These are phyloP conservation scores for Cyclotella kingstonii DNA, from an alignment of 108 stramenopile species.

Conservation along the genomic window DNA sequence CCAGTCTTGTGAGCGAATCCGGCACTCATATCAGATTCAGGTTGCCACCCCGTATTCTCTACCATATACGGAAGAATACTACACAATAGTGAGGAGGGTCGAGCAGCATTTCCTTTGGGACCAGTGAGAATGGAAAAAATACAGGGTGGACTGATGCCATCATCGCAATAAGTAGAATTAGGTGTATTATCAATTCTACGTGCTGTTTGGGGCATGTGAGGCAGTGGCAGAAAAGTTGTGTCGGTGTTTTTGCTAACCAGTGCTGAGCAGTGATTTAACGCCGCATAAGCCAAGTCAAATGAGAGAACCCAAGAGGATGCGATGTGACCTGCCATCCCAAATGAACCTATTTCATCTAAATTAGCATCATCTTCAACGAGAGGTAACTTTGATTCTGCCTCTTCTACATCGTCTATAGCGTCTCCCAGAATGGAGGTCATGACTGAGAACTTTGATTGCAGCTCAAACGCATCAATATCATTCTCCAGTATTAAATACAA, in stretches of 20 bases:
- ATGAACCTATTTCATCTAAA: conserved; percentile 18
- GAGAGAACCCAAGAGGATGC: conserved; percentile 43
- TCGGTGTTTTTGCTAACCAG: too few relatives aligned
- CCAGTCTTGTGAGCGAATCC: conserved; percentile 50
- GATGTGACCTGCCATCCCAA: conserved; percentile 53
- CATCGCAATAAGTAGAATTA: conserved; percentile 17
- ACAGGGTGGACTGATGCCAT: conserved; percentile 39
- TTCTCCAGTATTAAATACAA: conserved; percentile 28
- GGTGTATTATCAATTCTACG: conserved; percentile 1
- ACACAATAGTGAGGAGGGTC: conserved; percentile 27
- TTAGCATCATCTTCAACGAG: background rate
- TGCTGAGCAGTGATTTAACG: conserved; percentile 32
- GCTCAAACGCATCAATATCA: background rate
- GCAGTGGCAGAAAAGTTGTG: background rate
- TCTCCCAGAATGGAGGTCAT: conserved; percentile 37
- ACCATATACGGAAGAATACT: conserved; percentile 33
- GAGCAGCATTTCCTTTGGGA: conserved; percentile 35
- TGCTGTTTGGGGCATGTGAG: background rate
- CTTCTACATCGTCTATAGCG: conserved; percentile 42
- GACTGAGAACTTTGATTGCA: background rate
- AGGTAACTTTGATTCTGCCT: conserved; percentile 30
- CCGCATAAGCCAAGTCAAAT: conserved; percentile 31
- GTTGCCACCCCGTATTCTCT: conserved; percentile 49
- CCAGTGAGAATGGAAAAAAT: conserved; percentile 47
- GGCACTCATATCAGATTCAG: conserved; percentile 44